Percentiles rank a stretch among this genome's conserved stretches.
Conservation (phyloP, 75 land plant genomes). For the Selaginella tamariscina region DNA sequence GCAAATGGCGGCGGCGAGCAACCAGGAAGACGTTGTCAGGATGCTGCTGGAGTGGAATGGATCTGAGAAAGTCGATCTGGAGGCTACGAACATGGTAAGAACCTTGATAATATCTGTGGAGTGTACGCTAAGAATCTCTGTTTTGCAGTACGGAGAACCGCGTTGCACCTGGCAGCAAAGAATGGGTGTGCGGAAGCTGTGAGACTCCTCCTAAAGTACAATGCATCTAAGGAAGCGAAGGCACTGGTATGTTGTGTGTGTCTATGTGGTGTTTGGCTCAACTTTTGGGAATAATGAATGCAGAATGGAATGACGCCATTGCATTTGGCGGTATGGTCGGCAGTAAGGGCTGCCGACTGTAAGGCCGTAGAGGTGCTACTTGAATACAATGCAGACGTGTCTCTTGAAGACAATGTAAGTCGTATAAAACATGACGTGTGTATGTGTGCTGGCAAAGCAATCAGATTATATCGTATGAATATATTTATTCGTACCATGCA, state of each 20-base stretch:
- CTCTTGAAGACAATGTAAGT: slow-evolving; percentile 56
- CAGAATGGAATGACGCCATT: slow-evolving; percentile 98
- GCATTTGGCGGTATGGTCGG: slow-evolving; percentile 80
- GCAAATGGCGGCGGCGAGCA: slow-evolving; percentile 67
- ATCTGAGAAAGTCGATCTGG: slow-evolving; percentile 56
- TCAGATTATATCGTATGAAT: no score
- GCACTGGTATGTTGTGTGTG: slow-evolving; percentile 42
- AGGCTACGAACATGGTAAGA: slow-evolving; percentile 79
- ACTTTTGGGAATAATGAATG: not conserved
- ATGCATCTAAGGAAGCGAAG: slow-evolving; percentile 69
- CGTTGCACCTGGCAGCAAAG: slow-evolving; percentile 88
- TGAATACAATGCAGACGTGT: slow-evolving; percentile 60
- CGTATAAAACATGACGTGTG: no score
- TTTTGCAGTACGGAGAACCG: slow-evolving; percentile 83
- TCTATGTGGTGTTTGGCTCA: no score
- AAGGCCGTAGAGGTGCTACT: slow-evolving; percentile 54
- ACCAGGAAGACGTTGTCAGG: slow-evolving; percentile 46
- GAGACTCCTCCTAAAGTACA: slow-evolving; percentile 49
- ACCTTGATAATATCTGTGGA: not conserved
- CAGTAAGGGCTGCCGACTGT: slow-evolving; percentile 41
- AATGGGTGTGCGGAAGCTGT: slow-evolving; percentile 63
- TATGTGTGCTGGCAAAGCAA: no score
- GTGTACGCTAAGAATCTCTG: not conserved
- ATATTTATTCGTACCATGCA: no score
- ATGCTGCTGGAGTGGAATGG: slow-evolving; percentile 60